A percentile compares a stretch with the other conserved stretches of the same genome.
Conservation (phyloP, 2,329 filamentous ascomycete species). For the Alternaria infectoria region DNA sequence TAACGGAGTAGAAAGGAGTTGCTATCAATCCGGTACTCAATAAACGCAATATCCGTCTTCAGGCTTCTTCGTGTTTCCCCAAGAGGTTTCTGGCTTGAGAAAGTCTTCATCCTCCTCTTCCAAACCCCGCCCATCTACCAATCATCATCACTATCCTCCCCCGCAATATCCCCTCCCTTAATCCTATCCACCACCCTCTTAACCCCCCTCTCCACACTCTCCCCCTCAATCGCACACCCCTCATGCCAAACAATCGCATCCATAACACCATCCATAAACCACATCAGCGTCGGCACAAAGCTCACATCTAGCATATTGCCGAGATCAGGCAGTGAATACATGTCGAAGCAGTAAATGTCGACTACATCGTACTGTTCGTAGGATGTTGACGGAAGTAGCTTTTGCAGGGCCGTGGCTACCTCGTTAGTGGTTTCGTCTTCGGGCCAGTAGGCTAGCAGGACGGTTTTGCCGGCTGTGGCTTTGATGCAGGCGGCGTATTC, state of each 20-base stretch:
- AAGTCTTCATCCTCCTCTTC: neutral
- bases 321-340: slow-evolving; percentile 30
- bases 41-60: neutral
- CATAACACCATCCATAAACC: slow-evolving; percentile 28
- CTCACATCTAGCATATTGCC: slow-evolving; percentile 24
- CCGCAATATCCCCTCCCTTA: slow-evolving; percentile 31
- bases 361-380: slow-evolving; percentile 17
- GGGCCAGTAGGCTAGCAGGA: slow-evolving; percentile 32
- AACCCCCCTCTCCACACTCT: slow-evolving; percentile 32
- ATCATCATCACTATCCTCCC: slow-evolving; percentile 28
- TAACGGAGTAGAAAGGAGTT: neutral
- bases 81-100: neutral
- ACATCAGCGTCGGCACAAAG: slow-evolving; percentile 35
- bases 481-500: slow-evolving; percentile 25
- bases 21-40: neutral
- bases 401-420: slow-evolving; percentile 18
- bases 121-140: slow-evolving; percentile 8
- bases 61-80: neutral
- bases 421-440: slow-evolving; percentile 24
- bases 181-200: slow-evolving; percentile 32
- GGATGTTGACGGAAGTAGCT: slow-evolving; percentile 19
- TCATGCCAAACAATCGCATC: slow-evolving; percentile 35
- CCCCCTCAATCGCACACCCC: slow-evolving; percentile 28
- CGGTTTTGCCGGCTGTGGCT: slow-evolving; percentile 23
- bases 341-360: slow-evolving; percentile 32